These are phyloP conservation scores for Colletotrichum gigasporum DNA, from an alignment of 2,329 filamentous ascomycete species.

Conservation along the genomic window DNA sequence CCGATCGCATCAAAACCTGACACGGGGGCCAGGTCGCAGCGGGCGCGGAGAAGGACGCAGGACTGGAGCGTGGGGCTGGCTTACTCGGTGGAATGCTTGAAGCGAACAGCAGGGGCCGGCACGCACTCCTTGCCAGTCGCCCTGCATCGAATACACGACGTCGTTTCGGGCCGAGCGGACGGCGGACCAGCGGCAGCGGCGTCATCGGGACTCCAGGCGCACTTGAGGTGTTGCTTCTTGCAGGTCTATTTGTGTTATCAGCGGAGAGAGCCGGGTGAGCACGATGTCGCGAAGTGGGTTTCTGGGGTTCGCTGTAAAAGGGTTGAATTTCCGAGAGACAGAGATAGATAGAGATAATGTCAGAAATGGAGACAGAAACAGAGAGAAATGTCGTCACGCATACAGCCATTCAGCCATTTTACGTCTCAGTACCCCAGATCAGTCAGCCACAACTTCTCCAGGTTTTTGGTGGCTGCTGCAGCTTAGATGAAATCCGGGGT, in stretches of 20 bases:
- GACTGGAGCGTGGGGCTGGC: not conserved
- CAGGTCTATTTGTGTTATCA: conserved; percentile 7
- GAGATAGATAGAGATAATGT: too few species aligned
- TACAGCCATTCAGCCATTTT: too few species aligned
- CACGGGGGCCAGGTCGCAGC: not conserved
- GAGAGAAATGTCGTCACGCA: too few species aligned
- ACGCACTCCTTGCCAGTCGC: conserved; percentile 12
- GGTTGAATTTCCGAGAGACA: conserved; percentile 5
- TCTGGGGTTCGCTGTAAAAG: not conserved
- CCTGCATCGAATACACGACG: conserved; percentile 22
- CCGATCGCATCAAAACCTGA: too few species aligned
- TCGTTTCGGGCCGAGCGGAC: conserved; percentile 3
- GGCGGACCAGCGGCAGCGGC: conserved; percentile 9
- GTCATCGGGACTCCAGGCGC: conserved; percentile 17
- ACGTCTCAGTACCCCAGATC: not conserved
- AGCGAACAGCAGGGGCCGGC: conserved; percentile 10
- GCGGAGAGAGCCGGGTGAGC: too few species aligned
- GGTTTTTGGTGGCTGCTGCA: not conserved
- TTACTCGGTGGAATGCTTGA: conserved; percentile 15
- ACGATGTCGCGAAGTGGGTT: conserved; percentile 1
- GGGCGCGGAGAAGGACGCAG: not conserved
- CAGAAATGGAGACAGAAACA: too few species aligned
- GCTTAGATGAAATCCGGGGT: conserved; percentile 11
- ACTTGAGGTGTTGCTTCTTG: conserved; percentile 23
- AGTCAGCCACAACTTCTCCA: not conserved